Evolutionary conservation across 2,329 filamentous ascomycete genomes (phyloP).

Genomic region (Calonectria pauciramosa): DNA sequence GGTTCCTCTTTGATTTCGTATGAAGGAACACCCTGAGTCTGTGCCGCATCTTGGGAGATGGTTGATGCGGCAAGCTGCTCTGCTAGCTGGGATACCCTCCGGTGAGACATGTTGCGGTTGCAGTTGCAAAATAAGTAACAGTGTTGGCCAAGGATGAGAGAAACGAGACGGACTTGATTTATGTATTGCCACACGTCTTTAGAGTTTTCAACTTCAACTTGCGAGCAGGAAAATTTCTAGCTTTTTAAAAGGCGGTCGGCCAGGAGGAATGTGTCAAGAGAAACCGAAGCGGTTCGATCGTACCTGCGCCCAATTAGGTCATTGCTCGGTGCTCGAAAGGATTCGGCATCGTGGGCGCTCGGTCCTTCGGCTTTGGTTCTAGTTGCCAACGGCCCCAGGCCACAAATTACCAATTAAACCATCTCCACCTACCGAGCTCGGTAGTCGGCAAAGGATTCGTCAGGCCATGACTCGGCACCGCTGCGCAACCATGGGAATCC

Average conservation of each 20-base stretch:
- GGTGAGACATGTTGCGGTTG: not conserved
- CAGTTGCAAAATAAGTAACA: not conserved
- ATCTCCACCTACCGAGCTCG: not conserved
- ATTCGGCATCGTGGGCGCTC: not conserved
- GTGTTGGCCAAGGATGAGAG: not conserved
- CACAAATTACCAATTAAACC: constrained; percentile 1
- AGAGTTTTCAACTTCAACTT: not conserved
- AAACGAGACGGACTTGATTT: not conserved
- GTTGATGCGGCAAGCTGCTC: not conserved
- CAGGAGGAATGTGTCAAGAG: not conserved
- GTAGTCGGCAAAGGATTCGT: not conserved
- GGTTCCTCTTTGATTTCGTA: constrained; percentile 2
- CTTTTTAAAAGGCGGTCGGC: constrained; percentile 1
- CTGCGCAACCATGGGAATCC: not conserved
- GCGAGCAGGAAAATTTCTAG: too few relatives aligned
- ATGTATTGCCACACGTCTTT: not conserved
- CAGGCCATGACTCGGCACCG: not conserved
- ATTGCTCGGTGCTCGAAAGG: not conserved
- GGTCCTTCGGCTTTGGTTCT: not conserved
- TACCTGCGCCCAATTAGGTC: not conserved
- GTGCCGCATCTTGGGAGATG: not conserved
- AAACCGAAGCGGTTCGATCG: not conserved
- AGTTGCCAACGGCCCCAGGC: not conserved
- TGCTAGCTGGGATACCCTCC: not conserved
- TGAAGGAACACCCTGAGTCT: not conserved